Evolutionary conservation across 192 early-diverging fungal genomes (phyloP).

Genomic region (Umbelopsis isabellina): DNA sequence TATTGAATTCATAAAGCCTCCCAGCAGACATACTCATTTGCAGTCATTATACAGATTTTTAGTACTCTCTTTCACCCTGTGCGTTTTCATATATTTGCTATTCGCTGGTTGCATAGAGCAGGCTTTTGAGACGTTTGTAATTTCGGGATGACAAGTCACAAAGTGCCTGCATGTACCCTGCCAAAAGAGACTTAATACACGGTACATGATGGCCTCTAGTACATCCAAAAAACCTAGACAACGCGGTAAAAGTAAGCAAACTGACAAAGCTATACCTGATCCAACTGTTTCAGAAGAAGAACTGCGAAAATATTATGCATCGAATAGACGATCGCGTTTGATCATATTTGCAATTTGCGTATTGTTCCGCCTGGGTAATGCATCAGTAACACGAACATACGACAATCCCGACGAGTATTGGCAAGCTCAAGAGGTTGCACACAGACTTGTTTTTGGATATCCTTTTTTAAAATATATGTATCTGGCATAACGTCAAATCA

Average conservation of each 20-base stretch:
- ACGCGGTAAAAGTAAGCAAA: not conserved
- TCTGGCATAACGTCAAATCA: not conserved
- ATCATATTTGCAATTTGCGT: slow-evolving; percentile 24
- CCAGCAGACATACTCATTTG: too few species aligned
- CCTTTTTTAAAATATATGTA: slow-evolving; percentile 40
- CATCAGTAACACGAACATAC: slow-evolving; percentile 68
- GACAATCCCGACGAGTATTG: slow-evolving; percentile 97
- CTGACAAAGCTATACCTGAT: not conserved
- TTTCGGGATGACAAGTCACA: too few species aligned
- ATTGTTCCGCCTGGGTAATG: slow-evolving; percentile 66
- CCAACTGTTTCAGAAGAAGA: slow-evolving; percentile 5
- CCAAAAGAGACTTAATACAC: too few species aligned
- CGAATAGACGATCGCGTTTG: slow-evolving; percentile 10
- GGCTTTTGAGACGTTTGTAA: too few species aligned
- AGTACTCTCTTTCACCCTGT: too few species aligned
- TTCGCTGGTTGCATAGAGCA: too few species aligned
- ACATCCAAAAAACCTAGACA: not conserved
- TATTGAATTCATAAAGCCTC: too few species aligned
- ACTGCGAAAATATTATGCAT: not conserved
- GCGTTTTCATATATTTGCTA: too few species aligned
- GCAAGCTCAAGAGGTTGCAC: slow-evolving; percentile 94
- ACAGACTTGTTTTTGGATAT: slow-evolving; percentile 83
- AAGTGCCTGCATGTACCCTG: too few species aligned
- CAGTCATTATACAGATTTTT: too few species aligned
- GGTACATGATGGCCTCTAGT: not conserved